These are phyloP conservation scores for Ehretia macrophylla DNA, from an alignment of 257 asterid species.

Conservation along the genomic window DNA sequence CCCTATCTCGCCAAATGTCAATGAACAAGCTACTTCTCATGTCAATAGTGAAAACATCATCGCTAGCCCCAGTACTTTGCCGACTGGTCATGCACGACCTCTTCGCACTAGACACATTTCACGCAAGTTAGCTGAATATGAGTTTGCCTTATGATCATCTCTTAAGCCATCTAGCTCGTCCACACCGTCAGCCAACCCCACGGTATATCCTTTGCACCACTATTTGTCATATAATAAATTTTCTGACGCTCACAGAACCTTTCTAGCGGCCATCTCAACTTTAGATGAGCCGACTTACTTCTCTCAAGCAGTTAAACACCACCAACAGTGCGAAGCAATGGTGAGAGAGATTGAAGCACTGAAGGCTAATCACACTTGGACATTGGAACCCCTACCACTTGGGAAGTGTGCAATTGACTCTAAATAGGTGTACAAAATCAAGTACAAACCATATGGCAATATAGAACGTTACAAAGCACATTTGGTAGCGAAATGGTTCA, in stretches of 20 bases:
- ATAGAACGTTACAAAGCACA: neutral
- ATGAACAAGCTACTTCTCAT: neutral
- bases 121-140: too few species aligned
- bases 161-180: neutral
- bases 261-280: neutral
- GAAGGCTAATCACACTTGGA: neutral
- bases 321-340: neutral
- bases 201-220: neutral
- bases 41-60: too few species aligned
- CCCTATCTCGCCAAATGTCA: too few species aligned
- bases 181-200: neutral
- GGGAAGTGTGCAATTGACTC: neutral
- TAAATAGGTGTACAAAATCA: neutral
- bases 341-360: neutral
- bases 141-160: neutral
- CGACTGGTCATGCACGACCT: too few species aligned
- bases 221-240: neutral
- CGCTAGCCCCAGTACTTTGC: too few species aligned
- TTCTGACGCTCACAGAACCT: neutral
- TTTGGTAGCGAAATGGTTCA: too few species aligned
- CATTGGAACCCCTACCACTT: neutral
- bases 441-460: neutral
- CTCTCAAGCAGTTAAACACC: neutral
- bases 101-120: too few species aligned
- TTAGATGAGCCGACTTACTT: neutral